Base-by-base conservation (phyloP, 2,329 filamentous ascomycete species). In the Xylariaceae sp. region DNA sequence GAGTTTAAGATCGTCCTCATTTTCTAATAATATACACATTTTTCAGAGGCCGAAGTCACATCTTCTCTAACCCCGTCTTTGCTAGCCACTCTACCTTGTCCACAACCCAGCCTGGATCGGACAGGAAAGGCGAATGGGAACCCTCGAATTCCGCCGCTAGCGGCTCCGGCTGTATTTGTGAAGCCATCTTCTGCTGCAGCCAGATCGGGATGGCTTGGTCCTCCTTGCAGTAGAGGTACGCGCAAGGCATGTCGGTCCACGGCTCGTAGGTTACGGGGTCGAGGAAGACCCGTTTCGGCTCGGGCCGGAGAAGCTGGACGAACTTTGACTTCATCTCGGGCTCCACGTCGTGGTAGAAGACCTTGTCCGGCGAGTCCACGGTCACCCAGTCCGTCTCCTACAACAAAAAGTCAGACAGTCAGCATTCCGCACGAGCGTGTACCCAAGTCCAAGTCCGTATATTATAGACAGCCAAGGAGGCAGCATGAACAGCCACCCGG, bases 171-270 rank as follows among this genome's bases (percentile, higher is more conserved):
- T 37, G 34, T 37, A 37, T 53, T 6, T 48, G 44, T 26, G 56
- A 19, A 8, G 67, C 69, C 61, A 71, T 62, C 2, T 37, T 56
- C 19, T 60, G 28, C 17, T 72, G 69, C 1, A 57, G 64, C 12
- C 58, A 39, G 6, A 59, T 19, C 0, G 68, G 66, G 16, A 71
- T 48, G 0, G 51, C 26, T 1, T 53, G 29, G 37, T 73, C 71
- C 2, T 65, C 39, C 6, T 61, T 61, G 17, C 69, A 71, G 6
- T 64, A 56, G 6, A 73, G 53, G 12, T 71, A 73, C 0, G 67
- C 71, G 50, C 63, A 70, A 0, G 65, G 60, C 0, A 64, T 63
- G 6, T 46, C 59, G 23, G 72, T n/a, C 34, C 34, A 37, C 34
- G 34, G 34, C 34, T 37, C 68, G 0, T 64, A 53, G 0, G 63